Conservation (phyloP, 805 yeast species). For the Ogataea methanolica region DNA sequence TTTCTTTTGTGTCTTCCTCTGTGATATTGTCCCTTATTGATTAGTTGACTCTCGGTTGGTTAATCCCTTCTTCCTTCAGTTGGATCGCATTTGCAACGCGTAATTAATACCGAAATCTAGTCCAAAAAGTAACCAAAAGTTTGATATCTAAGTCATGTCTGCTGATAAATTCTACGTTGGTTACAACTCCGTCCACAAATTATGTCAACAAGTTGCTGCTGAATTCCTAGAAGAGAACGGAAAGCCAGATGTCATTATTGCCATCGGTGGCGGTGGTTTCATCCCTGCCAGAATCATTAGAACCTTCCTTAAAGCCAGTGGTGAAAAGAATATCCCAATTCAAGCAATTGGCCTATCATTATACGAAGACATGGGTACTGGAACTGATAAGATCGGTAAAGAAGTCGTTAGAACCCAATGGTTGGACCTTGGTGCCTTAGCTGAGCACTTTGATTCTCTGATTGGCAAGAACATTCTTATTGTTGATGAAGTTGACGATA, state of each 20-base stretch:
- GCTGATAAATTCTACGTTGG: slow-evolving; percentile 57
- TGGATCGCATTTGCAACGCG: not conserved
- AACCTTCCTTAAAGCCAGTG: slow-evolving; percentile 54
- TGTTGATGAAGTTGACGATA: slow-evolving; percentile 90
- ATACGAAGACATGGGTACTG: slow-evolving; percentile 52
- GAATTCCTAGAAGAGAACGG: slow-evolving; percentile 26
- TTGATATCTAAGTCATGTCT: slow-evolving; percentile 19
- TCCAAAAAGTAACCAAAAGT: not conserved
- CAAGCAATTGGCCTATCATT: slow-evolving; percentile 66
- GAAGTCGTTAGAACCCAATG: slow-evolving; percentile 88
- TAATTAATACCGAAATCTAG: not conserved
- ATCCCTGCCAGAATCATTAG: slow-evolving; percentile 66
- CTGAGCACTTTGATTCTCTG: slow-evolving; percentile 65
- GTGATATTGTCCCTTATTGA: no score
- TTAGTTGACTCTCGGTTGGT: no score
- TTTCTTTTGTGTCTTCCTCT: not conserved
- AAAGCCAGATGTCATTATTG: slow-evolving; percentile 51
- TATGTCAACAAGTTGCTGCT: slow-evolving; percentile 54
- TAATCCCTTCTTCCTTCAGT: no score
- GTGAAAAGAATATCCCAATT: slow-evolving; percentile 63
- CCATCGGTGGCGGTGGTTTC: slow-evolving; percentile 73
- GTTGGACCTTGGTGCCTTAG: slow-evolving; percentile 75
- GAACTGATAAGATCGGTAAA: slow-evolving; percentile 56
- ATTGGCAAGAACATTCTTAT: slow-evolving; percentile 78
- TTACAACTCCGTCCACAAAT: slow-evolving; percentile 77